Evolutionary conservation across 1,139 yeast genomes (phyloP), one percentile per base, ranked within the genome.

Genomic region (Taphrina pruni): DNA sequence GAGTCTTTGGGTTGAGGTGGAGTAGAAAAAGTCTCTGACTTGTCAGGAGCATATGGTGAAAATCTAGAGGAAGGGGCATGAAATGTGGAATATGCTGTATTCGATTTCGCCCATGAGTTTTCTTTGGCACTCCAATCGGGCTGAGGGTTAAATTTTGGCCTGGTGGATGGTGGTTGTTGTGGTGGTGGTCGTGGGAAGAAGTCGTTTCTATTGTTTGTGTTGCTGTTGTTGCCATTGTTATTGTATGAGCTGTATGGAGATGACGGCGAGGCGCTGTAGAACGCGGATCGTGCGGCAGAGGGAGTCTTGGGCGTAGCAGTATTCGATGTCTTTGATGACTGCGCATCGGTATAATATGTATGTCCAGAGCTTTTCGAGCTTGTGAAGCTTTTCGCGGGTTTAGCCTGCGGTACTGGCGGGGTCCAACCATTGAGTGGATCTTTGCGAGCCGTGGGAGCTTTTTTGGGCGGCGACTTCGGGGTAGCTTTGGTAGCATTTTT

Each of bases 51-150:
- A 35, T 58, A 58, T 9, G 51, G 51, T 1, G 62, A 58, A 35
- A 2, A 58, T 14, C 21, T 58, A 14, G 62, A 58, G 20, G 62
- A 9, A 7, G 62, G 43, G 12, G 17, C 62, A 17, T 58, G 62
- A 32, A 58, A 58, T 14, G 62, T 45, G 7, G 62, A 45, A 54
- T 58, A 58, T 14, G 62, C 54, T 46, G 62, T 58, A 21, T 35
- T 46, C 4, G 62, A 58, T 46, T 58, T 43, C n/a, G 48, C 39
- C 62, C 62, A 58, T 21, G n/a, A 26, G 14, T 17, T 39, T 20
- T 46, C 54, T 26, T 26, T 43, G 8, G 62, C 54, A 2, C 21
- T 26, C 58, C 41, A 54, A 38, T 54, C 58, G 7, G 58, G 41
- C 14, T 17, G 21, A 7, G 12, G 2, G 7, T 1, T n/a, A 5